Evolutionary conservation across 306 rosid genomes (phyloP).

Genomic region (Glycyrrhiza uralensis): DNA sequence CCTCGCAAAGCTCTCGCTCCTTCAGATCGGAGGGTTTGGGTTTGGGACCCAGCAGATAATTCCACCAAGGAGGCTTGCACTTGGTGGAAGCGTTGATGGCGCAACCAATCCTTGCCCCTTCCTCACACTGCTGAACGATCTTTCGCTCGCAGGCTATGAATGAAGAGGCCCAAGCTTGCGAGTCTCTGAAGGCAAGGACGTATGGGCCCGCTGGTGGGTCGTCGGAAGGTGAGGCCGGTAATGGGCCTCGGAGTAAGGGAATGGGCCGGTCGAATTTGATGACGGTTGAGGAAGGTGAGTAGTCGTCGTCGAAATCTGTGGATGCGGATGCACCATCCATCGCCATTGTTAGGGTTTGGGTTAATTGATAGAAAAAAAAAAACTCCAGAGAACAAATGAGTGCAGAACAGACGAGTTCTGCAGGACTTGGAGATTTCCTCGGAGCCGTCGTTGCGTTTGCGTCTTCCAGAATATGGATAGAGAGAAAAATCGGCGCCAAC

Average conservation of each 20-base stretch:
- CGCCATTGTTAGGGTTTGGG: conserved; percentile 12
- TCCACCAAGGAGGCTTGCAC: conserved; percentile 84
- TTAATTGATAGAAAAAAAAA: not conserved
- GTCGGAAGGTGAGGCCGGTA: conserved; percentile 39
- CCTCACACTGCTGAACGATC: conserved; percentile 62
- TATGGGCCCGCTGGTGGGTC: conserved; percentile 43
- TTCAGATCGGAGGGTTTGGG: conserved; percentile 41
- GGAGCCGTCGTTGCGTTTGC: too few relatives aligned
- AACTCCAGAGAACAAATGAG: not conserved
- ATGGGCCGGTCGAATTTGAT: conserved; percentile 52
- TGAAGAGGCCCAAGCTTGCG: conserved; percentile 64
- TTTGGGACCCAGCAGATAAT: conserved; percentile 36
- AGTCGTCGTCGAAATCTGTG: conserved; percentile 43
- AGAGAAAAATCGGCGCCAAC: too few relatives aligned
- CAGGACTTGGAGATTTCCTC: too few relatives aligned
- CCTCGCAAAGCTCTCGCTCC: conserved; percentile 66
- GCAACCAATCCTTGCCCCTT: conserved; percentile 64
- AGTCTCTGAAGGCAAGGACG: conserved; percentile 64
- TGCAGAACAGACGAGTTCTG: not conserved
- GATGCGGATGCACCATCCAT: conserved; percentile 33
- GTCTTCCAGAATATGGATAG: too few relatives aligned
- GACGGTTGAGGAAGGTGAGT: conserved; percentile 51
- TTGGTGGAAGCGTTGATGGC: conserved; percentile 40
- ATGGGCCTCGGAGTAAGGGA: conserved; percentile 66
- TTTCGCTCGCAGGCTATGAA: conserved; percentile 52